Percentiles rank a stretch among this genome's conserved stretches.
phyloP scores from a whole-genome alignment of 2,329 filamentous ascomycete species.

The Sporothrix curviconia region DNA sequence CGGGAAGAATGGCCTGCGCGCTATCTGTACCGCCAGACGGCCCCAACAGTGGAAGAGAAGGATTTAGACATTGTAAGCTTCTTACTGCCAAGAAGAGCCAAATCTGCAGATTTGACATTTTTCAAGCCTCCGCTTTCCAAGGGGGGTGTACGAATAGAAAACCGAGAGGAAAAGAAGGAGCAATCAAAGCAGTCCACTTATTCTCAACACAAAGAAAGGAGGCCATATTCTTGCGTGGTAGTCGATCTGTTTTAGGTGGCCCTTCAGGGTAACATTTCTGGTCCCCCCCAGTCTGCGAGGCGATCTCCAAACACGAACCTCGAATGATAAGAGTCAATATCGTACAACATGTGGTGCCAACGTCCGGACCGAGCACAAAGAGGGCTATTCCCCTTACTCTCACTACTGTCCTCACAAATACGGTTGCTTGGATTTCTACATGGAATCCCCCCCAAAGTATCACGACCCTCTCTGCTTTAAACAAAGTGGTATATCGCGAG shows the following conservation, averaged over 20 bases:
- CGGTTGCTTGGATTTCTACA: neutral
- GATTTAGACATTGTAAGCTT: slow-evolving; percentile 4
- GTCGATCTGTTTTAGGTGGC: neutral
- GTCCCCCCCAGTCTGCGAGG: neutral
- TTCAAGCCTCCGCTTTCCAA: neutral
- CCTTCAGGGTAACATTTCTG: neutral
- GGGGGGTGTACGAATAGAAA: too few relatives aligned
- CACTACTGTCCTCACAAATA: too few relatives aligned
- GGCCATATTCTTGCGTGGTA: neutral
- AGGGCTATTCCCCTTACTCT: neutral
- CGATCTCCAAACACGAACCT: slow-evolving; percentile 10
- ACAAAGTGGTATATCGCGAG: too few relatives aligned
- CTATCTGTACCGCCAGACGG: neutral
- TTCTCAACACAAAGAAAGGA: neutral
- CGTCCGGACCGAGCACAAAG: neutral
- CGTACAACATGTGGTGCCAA: slow-evolving; percentile 10
- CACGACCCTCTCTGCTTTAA: too few relatives aligned
- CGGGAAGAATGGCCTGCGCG: neutral
- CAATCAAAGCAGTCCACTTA: too few relatives aligned
- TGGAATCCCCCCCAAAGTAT: too few relatives aligned
- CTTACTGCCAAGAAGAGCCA: neutral
- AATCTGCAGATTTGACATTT: neutral
- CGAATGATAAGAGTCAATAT: slow-evolving; percentile 5
- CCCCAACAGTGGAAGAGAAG: neutral
- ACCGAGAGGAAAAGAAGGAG: too few relatives aligned